Evolutionary conservation across 257 asterid species (phyloP).

Genomic region (Solanum arcanum): DNA sequence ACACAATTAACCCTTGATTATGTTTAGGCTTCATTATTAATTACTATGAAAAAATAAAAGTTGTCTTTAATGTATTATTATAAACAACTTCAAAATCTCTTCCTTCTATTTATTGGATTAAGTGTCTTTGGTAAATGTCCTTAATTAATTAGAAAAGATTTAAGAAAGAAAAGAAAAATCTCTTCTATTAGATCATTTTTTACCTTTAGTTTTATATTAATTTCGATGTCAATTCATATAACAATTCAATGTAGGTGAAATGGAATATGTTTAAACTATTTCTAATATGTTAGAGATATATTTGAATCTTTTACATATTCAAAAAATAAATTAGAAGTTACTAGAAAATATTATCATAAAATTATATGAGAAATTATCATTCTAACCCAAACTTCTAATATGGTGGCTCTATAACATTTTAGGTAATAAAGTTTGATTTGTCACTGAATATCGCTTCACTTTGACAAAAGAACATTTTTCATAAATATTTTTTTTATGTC

Average conservation of each 20-base stretch:
- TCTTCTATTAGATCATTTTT: no score
- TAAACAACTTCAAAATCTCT: background rate
- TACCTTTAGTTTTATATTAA: no score
- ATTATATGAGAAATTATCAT: no score
- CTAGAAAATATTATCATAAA: no score
- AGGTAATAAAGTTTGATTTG: background rate
- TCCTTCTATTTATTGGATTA: background rate
- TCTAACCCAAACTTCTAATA: no score
- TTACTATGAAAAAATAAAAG: background rate
- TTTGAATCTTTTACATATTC: no score
- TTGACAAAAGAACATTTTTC: background rate
- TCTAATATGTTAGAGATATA: no score
- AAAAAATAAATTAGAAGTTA: no score
- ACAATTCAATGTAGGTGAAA: background rate
- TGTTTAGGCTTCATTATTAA: background rate
- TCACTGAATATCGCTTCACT: background rate
- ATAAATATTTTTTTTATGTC: background rate
- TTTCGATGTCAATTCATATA: accelerated
- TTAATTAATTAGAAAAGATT: background rate
- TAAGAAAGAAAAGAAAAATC: no score
- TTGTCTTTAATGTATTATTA: background rate
- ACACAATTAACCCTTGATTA: background rate
- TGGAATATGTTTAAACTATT: no score
- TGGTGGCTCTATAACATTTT: background rate
- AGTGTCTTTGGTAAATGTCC: background rate